Evolutionary conservation across 1,284 basidiomycete species (phyloP).

Genomic region (Puccinia brachypodii): DNA sequence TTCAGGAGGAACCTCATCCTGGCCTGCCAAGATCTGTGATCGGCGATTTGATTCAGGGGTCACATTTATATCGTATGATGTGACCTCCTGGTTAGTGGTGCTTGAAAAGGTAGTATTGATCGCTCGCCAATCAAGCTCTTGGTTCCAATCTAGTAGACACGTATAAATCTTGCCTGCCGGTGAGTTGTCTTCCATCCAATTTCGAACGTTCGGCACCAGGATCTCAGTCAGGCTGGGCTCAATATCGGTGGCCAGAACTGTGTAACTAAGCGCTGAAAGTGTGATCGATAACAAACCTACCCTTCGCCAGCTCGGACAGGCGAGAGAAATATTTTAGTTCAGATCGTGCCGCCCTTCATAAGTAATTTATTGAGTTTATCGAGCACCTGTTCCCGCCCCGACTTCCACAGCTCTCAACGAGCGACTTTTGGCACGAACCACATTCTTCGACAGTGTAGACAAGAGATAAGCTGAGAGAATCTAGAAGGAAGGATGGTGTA

Average conservation of each 20-base stretch:
- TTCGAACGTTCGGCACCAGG: conserved; percentile 67
- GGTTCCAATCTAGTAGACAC: conserved; percentile 65
- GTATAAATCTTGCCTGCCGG: conserved; percentile 52
- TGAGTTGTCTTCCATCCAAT: conserved; percentile 58
- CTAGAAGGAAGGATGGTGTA: conserved; percentile 34
- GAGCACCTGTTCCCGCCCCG: conserved; percentile 72
- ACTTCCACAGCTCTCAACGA: conserved; percentile 67
- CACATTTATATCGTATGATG: not conserved
- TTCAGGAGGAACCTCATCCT: conserved; percentile 49
- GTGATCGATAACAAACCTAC: conserved; percentile 61
- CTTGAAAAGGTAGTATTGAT: not conserved
- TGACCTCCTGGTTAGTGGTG: not conserved
- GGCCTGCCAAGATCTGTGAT: not conserved
- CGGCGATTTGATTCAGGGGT: not conserved
- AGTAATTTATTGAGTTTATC: conserved; percentile 38
- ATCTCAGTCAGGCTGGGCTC: conserved; percentile 68
- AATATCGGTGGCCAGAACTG: conserved; percentile 77
- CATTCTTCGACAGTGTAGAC: conserved; percentile 49
- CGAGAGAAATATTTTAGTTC: conserved; percentile 16
- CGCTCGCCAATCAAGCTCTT: conserved; percentile 56
- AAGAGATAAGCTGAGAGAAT: conserved; percentile 51
- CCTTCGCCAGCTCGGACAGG: not conserved
- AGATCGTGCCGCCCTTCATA: conserved; percentile 47
- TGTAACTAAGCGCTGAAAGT: conserved; percentile 70
- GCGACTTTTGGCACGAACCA: conserved; percentile 50